phyloP scores from a whole-genome alignment of 2,329 filamentous ascomycete species.

The Aspergillus eucalypticola region DNA sequence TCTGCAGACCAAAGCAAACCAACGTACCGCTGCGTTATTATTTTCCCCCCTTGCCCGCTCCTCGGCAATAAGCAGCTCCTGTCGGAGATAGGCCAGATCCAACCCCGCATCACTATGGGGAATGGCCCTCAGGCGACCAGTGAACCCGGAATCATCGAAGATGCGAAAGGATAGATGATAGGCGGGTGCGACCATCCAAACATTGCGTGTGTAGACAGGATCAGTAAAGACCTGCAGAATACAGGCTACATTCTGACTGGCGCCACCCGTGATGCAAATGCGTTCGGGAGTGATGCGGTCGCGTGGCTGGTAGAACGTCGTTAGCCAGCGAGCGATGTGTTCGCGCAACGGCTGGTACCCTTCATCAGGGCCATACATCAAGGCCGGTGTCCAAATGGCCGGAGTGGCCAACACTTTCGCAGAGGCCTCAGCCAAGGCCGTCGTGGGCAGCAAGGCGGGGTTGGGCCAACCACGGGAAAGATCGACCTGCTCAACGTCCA shows the following conservation, averaged over 20 bases:
- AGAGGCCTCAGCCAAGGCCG: conserved; percentile 62
- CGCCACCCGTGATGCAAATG: conserved; percentile 81
- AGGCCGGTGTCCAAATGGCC: conserved; percentile 59
- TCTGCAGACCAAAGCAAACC: background rate
- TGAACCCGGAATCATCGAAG: conserved; percentile 78
- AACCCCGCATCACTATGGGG: conserved; percentile 78
- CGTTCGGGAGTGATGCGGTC: conserved; percentile 54
- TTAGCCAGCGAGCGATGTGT: conserved; percentile 70
- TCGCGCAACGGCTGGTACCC: conserved; percentile 71
- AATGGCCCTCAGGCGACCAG: conserved; percentile 64
- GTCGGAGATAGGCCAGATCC: conserved; percentile 63
- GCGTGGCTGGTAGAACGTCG: conserved; percentile 57
- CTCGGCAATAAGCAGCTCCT: conserved; percentile 54
- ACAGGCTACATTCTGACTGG: conserved; percentile 77
- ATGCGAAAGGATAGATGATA: conserved; percentile 86
- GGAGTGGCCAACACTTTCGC: conserved; percentile 62
- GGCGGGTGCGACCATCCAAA: conserved; percentile 80
- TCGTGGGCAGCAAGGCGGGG: conserved; percentile 64
- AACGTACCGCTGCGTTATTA: conserved; percentile 46
- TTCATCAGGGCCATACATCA: conserved; percentile 77
- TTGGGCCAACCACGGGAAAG: conserved; percentile 52
- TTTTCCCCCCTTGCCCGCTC: conserved; percentile 39
- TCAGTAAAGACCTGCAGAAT: conserved; percentile 80
- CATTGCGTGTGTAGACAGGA: conserved; percentile 68
- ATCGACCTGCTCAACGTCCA: conserved; percentile 32